Base-by-base conservation (phyloP, 2,329 filamentous ascomycete species). In the Fusarium sp. region DNA sequence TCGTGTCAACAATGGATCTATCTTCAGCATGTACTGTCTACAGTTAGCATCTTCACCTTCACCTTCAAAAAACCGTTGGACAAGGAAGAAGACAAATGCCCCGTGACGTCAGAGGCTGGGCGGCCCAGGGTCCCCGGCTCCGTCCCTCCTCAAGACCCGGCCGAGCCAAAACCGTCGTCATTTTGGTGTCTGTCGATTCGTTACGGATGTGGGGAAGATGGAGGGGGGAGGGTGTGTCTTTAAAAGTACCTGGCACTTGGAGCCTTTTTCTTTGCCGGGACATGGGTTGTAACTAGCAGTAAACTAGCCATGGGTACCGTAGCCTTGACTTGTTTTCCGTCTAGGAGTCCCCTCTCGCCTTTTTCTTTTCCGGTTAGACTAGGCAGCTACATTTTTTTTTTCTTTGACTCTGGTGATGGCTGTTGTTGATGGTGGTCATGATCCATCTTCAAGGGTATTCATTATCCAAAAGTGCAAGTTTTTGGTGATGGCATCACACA, bases 81-180 rank as follows among this genome's bases (percentile, higher is more conserved):
- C 56, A 71, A 52, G 57, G 68, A 14, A n/a, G 18, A 32, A 32
- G 10, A 27, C 6, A 9, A 10, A 30, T 20, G 52, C 18, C 14
- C 35, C 35, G 23, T 81, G 79, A 81, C 79, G 79, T 81, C 78
- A 77, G 73, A 71, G 77, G 79, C 76, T 64, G 69, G 54, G 63
- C 63, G 64, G 71, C 68, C 72, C 75, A 72, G 73, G 76, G 71
- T 76, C 66, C 71, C 73, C 76, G 63, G 73, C 70, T 66, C 64
- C 73, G 71, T 66, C 67, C n/a, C 68, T 71, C 64, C 59, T 54
- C 58, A 72, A 66, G 70, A 72, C 68, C 76, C 73, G 76, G 76
- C 75, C 76, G 76, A 74, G 54, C 70, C 70, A 16, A 16, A 41
- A 64, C 61, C 66, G 72, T 75, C 78, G 78, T 79, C 78, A 80